phyloP scores from a whole-genome alignment of 1,284 basidiomycete genomes.

The Ceratobasidium papillatum region DNA sequence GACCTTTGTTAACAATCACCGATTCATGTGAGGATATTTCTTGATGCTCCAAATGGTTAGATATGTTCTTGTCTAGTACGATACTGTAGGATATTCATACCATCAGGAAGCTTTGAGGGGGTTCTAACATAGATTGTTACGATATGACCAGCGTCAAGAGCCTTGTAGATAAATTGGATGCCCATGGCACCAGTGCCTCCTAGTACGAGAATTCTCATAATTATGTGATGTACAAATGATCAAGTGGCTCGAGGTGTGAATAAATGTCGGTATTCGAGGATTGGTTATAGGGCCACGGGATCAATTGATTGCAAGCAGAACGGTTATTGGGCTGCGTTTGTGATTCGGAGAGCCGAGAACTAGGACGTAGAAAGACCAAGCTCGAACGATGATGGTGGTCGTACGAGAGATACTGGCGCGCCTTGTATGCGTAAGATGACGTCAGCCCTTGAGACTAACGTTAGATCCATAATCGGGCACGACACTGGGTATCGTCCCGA shows the following conservation, averaged over 20 bases:
- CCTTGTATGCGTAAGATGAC: not conserved
- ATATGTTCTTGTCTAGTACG: not conserved
- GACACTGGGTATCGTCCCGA: no score
- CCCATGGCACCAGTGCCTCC: slow-evolving; percentile 30
- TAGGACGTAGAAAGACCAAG: not conserved
- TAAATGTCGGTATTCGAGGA: no score
- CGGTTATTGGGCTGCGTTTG: no score
- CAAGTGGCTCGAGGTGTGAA: not conserved
- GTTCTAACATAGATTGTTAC: slow-evolving; percentile 24
- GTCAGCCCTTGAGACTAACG: not conserved
- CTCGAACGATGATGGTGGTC: not conserved
- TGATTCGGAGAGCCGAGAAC: no score
- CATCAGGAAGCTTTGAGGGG: slow-evolving; percentile 26
- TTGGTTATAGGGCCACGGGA: no score
- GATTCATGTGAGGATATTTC: slow-evolving; percentile 30
- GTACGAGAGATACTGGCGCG: not conserved
- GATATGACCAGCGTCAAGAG: slow-evolving; percentile 18
- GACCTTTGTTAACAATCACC: slow-evolving; percentile 13
- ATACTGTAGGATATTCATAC: not conserved
- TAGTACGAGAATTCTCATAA: slow-evolving; percentile 11
- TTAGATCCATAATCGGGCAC: no score
- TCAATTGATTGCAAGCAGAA: no score
- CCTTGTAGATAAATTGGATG: slow-evolving; percentile 16
- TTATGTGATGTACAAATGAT: not conserved
- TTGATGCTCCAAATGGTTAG: not conserved